Evolutionary conservation across 75 land plant species (phyloP), one percentile per base, ranked within the genome.

Genomic region (Sequoiadendron giganteum): DNA sequence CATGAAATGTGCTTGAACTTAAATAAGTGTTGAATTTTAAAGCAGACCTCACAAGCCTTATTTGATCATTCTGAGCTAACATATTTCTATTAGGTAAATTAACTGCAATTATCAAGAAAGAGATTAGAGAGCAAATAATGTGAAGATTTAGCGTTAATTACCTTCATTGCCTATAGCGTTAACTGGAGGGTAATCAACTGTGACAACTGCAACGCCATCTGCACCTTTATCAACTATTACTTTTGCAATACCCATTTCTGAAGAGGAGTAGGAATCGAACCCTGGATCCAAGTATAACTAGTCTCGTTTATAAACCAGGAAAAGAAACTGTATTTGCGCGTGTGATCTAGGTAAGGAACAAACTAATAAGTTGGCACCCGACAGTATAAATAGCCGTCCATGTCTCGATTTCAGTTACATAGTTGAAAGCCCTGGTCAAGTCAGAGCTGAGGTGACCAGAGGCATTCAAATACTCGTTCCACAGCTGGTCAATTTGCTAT

Each of bases 161-260:
- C 86, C 86, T 36, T 34, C 86, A 54, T 39, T 85, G 68, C 68
- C 38, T 2, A 85, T 52, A 32, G 86, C 56, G 14, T 85, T 85
- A 3, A 85, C 86, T 14, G 86, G 86, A n/a, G 86, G 86, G 19
- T 30, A 52, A 38, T 85, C 42, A 40, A 85, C 28, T 54, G 86
- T 85, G 54, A 54, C 38, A 28, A 85, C 86, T 16, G 70, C 86
- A 49, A 85, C 86, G 10, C 86, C 86, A 52, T 85, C 86, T 32
- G 56, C 65, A 54, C 86, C 86, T 81, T 81, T 81, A 11, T 81
- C 84, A 1, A 43, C 84, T 81, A 30, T 81, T 28, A 81, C 84
- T 43, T 10, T 81, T 3, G 84, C 84, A 45, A 43, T 43, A 3
- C 52, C 84, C 84, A 81, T 81, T 42, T 81, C 10, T 81, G 13